phyloP scores from a whole-genome alignment of 2,329 filamentous ascomycete genomes.

The Hortaea werneckii region DNA sequence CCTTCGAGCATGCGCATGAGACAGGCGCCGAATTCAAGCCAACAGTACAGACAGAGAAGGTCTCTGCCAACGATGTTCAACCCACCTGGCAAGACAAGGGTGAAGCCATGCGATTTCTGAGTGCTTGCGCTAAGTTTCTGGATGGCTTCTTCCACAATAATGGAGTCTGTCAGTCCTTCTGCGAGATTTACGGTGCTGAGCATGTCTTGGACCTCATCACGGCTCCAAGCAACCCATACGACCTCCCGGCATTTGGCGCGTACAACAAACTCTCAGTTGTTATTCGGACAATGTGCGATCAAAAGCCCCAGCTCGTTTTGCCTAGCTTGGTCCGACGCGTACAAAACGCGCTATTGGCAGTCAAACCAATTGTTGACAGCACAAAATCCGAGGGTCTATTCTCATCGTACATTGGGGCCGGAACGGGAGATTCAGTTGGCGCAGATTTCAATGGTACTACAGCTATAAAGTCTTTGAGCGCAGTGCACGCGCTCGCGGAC shows the following conservation, averaged over 20 bases:
- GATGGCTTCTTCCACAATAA: conserved; percentile 65
- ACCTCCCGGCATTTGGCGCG: conserved; percentile 57
- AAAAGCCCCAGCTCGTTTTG: conserved; percentile 68
- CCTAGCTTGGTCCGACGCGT: conserved; percentile 70
- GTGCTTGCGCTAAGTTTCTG: conserved; percentile 67
- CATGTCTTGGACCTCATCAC: conserved; percentile 74
- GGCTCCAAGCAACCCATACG: conserved; percentile 66
- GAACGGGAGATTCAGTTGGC: conserved; percentile 1
- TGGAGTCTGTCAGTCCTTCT: conserved; percentile 61
- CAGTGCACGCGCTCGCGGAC: conserved; percentile 64
- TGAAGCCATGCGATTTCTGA: conserved; percentile 48
- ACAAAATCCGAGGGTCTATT: conserved; percentile 10
- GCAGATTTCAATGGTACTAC: conserved; percentile 53
- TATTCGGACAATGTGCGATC: conserved; percentile 68
- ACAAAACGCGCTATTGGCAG: conserved; percentile 55
- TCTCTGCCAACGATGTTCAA: conserved; percentile 24
- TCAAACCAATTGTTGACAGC: conserved; percentile 53
- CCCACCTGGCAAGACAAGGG: conserved; percentile 12
- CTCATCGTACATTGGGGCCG: conserved; percentile 11
- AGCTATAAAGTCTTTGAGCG: conserved; percentile 67
- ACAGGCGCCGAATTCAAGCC: neutral
- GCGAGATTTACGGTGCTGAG: conserved; percentile 71
- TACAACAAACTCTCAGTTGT: conserved; percentile 64
- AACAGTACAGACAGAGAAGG: neutral
- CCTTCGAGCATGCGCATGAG: conserved; percentile 5